These are phyloP conservation scores for Botrytis hyacinthi DNA, from an alignment of 2,329 filamentous ascomycete species.

Conservation along the genomic window DNA sequence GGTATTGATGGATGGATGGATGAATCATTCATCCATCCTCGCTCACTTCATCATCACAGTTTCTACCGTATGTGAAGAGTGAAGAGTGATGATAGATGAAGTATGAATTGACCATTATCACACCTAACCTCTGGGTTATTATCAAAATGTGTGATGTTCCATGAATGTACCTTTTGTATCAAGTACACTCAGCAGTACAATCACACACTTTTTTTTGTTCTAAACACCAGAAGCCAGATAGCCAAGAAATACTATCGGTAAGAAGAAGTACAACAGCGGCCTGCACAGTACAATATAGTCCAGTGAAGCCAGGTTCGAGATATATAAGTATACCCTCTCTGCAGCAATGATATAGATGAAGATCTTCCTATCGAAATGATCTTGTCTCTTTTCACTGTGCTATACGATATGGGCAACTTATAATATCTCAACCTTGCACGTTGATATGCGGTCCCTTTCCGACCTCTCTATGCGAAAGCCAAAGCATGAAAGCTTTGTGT, in stretches of 20 bases:
- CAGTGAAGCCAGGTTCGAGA: background rate
- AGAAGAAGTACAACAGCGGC: constrained; percentile 10
- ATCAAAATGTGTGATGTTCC: background rate
- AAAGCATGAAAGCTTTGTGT: constrained; percentile 18
- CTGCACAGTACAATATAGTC: constrained; percentile 3
- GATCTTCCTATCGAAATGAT: background rate
- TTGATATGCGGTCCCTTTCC: constrained; percentile 18
- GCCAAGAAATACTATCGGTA: constrained; percentile 16
- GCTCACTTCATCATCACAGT: background rate
- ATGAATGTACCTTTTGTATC: background rate
- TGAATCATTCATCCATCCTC: background rate
- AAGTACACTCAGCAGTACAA: constrained; percentile 2
- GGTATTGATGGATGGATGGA: background rate
- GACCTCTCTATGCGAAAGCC: constrained; percentile 18
- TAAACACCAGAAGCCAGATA: constrained; percentile 9
- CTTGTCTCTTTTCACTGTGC: constrained; percentile 13
- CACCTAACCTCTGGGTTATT: background rate
- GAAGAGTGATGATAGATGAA: background rate
- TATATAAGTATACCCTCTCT: background rate
- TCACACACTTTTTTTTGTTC: constrained; percentile 1
- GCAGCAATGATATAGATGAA: constrained; percentile 4
- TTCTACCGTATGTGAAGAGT: background rate
- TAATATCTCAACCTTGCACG: constrained; percentile 12
- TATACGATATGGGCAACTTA: constrained; percentile 8
- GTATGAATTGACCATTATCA: background rate